A percentile compares a stretch with the other conserved stretches of the same genome.
Evolutionary conservation across 202 grass and related monocot genomes (phyloP).

Genomic region (Schoenoplectus triqueter): DNA sequence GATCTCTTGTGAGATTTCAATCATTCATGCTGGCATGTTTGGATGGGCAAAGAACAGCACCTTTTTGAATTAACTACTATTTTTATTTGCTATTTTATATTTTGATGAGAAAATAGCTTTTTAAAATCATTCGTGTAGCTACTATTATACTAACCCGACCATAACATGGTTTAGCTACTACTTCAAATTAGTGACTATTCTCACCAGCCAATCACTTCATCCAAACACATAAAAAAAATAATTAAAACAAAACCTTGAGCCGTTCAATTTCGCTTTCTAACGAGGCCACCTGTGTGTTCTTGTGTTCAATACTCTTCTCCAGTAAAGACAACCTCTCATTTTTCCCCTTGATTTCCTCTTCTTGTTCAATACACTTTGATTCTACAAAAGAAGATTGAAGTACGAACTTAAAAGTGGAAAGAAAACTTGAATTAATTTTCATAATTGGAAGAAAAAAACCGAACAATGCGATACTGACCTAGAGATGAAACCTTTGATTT

Average conservation of each 20-base stretch:
- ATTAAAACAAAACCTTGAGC: constrained; percentile 41
- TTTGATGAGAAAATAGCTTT: too few species aligned
- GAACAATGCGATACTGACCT: constrained; percentile 37
- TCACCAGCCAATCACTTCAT: too few species aligned
- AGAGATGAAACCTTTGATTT: constrained; percentile 58
- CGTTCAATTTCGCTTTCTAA: constrained; percentile 45
- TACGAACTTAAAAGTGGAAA: background rate
- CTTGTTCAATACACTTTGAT: constrained; percentile 37
- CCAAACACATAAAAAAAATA: background rate
- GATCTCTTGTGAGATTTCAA: too few species aligned
- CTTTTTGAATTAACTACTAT: too few species aligned
- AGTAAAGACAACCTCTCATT: constrained; percentile 50
- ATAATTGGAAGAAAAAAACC: background rate
- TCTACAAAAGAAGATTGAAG: constrained; percentile 34
- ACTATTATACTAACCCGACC: too few species aligned
- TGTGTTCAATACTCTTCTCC: constrained; percentile 46
- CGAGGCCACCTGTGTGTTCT: constrained; percentile 44
- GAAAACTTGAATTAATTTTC: constrained; percentile 13
- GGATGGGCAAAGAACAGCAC: too few species aligned
- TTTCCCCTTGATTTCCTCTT: constrained; percentile 54
- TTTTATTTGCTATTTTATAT: too few species aligned
- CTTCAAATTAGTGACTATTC: too few species aligned
- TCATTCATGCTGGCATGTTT: too few species aligned
- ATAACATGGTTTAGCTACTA: too few species aligned
- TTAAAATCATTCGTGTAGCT: too few species aligned